Percentiles rank a stretch among this genome's conserved stretches.
Evolutionary conservation across 2,329 filamentous ascomycete species (phyloP).

Genomic region (Penicillium brevicompactum): DNA sequence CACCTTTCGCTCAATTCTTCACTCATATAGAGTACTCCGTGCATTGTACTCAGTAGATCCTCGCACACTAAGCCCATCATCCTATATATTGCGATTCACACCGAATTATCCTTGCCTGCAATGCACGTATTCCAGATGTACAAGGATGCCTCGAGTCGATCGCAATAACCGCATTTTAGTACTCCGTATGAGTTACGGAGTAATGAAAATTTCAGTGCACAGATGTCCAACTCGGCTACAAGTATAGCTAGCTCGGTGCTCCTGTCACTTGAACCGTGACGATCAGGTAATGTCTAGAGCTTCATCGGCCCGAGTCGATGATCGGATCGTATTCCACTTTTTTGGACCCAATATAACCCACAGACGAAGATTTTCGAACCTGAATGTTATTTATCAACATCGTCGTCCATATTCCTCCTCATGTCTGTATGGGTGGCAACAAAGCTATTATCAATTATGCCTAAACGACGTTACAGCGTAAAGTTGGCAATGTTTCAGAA

Average conservation of each 20-base stretch:
- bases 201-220: slow-evolving; percentile 7
- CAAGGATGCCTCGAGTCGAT: slow-evolving; percentile 1
- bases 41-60: neutral
- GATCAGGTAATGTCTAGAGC: slow-evolving; percentile 4
- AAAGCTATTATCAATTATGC: neutral
- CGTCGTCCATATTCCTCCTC: too few species aligned
- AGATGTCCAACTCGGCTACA: neutral
- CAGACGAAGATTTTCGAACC: neutral
- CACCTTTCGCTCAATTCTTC: too few species aligned
- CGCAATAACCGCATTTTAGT: neutral
- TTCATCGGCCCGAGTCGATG: slow-evolving; percentile 2
- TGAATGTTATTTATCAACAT: neutral
- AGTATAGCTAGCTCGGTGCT: neutral
- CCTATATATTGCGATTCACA: neutral
- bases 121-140: neutral
- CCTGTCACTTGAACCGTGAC: neutral
- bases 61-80: neutral
- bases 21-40: neutral
- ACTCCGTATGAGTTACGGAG: neutral
- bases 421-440: slow-evolving; percentile 2
- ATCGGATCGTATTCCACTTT: neutral
- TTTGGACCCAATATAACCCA: neutral
- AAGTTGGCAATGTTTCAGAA: slow-evolving; percentile 13
- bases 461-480: slow-evolving; percentile 2
- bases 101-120: slow-evolving; percentile 1